These are phyloP conservation scores for Solanum stenotomum DNA, from an alignment of 257 asterid genomes.

Conservation along the genomic window DNA sequence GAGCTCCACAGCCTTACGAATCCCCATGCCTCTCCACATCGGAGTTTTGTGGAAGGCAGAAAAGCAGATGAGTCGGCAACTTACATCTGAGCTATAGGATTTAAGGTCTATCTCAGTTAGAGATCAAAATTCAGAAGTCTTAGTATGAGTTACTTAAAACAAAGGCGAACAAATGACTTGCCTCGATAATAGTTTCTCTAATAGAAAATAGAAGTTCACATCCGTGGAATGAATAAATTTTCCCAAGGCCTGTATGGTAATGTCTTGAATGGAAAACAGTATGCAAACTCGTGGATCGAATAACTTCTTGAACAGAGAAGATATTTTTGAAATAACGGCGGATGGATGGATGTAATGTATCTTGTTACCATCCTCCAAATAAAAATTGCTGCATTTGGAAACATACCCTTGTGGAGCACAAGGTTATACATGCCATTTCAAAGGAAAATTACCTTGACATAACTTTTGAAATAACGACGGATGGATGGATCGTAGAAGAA, in stretches of 20 bases:
- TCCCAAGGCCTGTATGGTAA: neutral
- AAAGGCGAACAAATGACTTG: neutral
- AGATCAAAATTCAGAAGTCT: neutral
- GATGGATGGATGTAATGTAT: neutral
- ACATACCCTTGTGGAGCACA: neutral
- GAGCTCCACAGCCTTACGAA: neutral
- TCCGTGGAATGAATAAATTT: neutral
- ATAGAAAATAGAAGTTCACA: neutral
- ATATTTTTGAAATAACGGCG: neutral
- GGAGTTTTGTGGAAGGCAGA: neutral
- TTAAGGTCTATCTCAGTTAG: neutral
- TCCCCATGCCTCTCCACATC: neutral
- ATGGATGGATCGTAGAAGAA: constrained; percentile 96
- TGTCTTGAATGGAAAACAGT: neutral
- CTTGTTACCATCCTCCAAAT: neutral
- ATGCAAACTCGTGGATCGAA: neutral
- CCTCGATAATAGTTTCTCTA: neutral
- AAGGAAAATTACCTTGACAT: constrained; percentile 60
- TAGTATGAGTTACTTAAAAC: neutral
- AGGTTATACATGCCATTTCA: neutral
- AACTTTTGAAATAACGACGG: constrained; percentile 75
- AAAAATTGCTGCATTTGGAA: neutral
- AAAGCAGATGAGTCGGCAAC: neutral
- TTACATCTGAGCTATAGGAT: neutral
- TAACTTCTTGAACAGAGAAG: neutral